Evolutionary conservation across 1,284 basidiomycete species (phyloP).

Genomic region (Somion occarium): DNA sequence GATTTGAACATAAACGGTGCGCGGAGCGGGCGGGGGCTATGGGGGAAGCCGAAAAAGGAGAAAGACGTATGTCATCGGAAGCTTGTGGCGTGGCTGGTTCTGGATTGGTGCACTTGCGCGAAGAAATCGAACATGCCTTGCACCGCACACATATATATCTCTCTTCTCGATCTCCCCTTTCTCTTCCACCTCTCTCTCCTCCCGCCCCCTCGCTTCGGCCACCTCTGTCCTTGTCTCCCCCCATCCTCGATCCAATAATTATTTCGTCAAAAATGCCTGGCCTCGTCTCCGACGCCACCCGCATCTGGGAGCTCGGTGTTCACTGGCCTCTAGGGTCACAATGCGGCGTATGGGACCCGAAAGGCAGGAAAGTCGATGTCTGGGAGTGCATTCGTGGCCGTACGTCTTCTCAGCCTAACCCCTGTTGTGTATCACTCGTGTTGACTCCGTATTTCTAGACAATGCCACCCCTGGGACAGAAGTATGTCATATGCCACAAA

Average conservation of each 20-base stretch:
- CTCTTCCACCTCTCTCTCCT: not conserved
- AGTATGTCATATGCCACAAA: conserved; percentile 27
- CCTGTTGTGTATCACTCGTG: conserved; percentile 1
- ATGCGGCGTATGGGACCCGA: conserved; percentile 64
- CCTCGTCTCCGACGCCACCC: conserved; percentile 58
- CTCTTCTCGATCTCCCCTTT: conserved; percentile 2
- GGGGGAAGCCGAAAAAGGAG: not conserved
- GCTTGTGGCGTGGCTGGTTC: too few relatives aligned
- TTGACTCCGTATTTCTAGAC: conserved; percentile 34
- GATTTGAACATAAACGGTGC: too few relatives aligned
- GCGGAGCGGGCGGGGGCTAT: too few relatives aligned
- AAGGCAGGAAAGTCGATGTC: conserved; percentile 57
- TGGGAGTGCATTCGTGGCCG: conserved; percentile 68
- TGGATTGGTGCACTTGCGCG: too few relatives aligned
- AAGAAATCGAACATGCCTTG: too few relatives aligned
- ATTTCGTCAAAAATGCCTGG: conserved; percentile 32
- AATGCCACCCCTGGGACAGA: conserved; percentile 49
- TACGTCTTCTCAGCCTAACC: conserved; percentile 31
- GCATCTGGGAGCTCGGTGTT: conserved; percentile 64
- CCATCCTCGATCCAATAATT: not conserved
- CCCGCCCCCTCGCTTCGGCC: not conserved
- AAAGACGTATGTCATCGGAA: not conserved
- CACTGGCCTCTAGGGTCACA: conserved; percentile 59
- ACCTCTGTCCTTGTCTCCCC: not conserved
- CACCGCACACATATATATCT: conserved; percentile 3